Percentiles rank a stretch among this genome's conserved stretches.
These are phyloP conservation scores for Spathaspora girioi DNA, from an alignment of 805 yeast species.

Conservation along the genomic window DNA sequence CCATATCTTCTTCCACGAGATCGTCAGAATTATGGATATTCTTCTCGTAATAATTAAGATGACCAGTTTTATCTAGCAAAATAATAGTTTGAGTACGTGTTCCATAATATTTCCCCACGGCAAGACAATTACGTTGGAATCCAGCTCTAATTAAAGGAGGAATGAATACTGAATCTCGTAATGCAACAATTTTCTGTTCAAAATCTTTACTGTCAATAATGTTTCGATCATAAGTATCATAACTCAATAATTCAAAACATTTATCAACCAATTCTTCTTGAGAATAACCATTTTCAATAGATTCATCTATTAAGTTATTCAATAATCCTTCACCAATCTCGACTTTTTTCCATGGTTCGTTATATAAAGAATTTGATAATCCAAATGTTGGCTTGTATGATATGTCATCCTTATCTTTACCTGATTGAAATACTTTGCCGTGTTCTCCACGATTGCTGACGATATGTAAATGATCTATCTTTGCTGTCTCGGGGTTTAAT, in stretches of 20 bases:
- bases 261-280: conserved; percentile 44
- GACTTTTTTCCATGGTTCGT: conserved; percentile 76
- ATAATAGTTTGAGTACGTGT: conserved; percentile 85
- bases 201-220: conserved; percentile 10
- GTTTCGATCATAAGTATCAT: conserved; percentile 30
- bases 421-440: conserved; percentile 27
- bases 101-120: conserved; percentile 64
- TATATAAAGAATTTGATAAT: conserved; percentile 63
- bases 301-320: conserved; percentile 15
- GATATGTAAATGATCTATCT: conserved; percentile 36
- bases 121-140: conserved; percentile 3
- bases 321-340: conserved; percentile 40
- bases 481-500: conserved; percentile 16
- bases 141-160: conserved; percentile 50
- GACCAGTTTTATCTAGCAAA: conserved; percentile 49
- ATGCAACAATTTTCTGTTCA: conserved; percentile 29
- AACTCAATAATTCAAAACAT: conserved; percentile 54
- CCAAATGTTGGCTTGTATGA: conserved; percentile 44
- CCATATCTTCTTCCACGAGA: conserved; percentile 5
- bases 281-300: conserved; percentile 12
- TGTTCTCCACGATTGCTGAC: conserved; percentile 49
- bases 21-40: conserved; percentile 51
- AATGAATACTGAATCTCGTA: conserved; percentile 62
- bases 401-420: conserved; percentile 11
- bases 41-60: conserved; percentile 57